phyloP scores from a whole-genome alignment of 1,139 yeast species.

The Pneumocystis oryctolagi region DNA sequence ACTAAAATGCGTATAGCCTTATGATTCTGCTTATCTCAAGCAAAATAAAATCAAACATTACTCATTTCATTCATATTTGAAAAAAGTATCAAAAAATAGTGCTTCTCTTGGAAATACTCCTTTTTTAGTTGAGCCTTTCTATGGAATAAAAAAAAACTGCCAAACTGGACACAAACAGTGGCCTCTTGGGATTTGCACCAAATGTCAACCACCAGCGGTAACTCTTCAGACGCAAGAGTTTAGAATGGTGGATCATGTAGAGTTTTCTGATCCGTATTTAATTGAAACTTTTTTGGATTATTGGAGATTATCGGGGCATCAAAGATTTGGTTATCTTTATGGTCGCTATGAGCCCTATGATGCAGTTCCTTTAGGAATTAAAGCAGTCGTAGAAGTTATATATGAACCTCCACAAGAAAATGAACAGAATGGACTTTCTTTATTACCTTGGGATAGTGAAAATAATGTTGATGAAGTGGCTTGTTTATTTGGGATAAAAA shows the following conservation, averaged over 20 bases:
- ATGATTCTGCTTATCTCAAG: conserved; percentile 65
- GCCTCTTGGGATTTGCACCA: conserved; percentile 92
- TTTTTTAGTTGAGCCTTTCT: conserved; percentile 63
- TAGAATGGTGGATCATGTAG: conserved; percentile 96
- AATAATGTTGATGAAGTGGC: conserved; percentile 43
- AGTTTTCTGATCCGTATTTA: conserved; percentile 58
- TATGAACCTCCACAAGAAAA: conserved; percentile 86
- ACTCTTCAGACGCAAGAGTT: conserved; percentile 80
- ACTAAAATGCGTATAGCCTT: conserved; percentile 34
- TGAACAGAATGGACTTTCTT: conserved; percentile 69
- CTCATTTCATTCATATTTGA: conserved; percentile 72
- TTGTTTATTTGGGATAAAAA: conserved; percentile 43
- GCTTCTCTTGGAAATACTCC: conserved; percentile 32
- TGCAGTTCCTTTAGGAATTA: conserved; percentile 78
- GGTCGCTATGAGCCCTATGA: conserved; percentile 70
- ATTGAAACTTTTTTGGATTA: conserved; percentile 72
- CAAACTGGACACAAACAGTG: conserved; percentile 77
- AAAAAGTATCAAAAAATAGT: conserved; percentile 43
- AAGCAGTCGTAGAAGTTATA: conserved; percentile 85
- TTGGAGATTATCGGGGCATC: conserved; percentile 82
- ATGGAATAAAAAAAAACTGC: conserved; percentile 47
- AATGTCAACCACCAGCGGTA: conserved; percentile 92
- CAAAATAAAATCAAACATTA: conserved; percentile 72
- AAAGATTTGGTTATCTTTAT: conserved; percentile 70
- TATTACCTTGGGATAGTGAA: conserved; percentile 50